A percentile compares a stretch with the other conserved stretches of the same genome.
These are phyloP conservation scores for Alternaria hordeiaustralica DNA, from an alignment of 2,329 filamentous ascomycete genomes.

Conservation along the genomic window DNA sequence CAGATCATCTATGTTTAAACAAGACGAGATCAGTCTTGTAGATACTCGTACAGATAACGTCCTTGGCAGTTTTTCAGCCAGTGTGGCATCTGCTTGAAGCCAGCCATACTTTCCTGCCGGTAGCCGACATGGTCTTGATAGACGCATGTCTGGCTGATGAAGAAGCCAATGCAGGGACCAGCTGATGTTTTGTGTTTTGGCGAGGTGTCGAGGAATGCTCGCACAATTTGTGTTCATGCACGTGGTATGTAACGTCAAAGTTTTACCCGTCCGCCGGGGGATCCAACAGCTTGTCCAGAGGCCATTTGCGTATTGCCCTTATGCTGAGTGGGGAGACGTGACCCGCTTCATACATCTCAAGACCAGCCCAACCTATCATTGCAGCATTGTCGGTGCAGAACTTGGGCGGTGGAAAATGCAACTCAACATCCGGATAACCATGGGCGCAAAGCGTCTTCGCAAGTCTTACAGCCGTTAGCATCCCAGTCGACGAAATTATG, in stretches of 20 bases:
- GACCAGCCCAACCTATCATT: slow-evolving; percentile 94
- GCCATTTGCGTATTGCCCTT: slow-evolving; percentile 47
- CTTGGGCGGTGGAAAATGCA: slow-evolving; percentile 76
- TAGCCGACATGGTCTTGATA: not conserved
- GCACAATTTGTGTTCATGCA: not conserved
- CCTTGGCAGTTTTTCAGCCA: not conserved
- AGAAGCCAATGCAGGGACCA: not conserved
- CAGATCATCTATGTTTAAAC: slow-evolving; percentile 5
- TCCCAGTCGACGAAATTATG: not conserved
- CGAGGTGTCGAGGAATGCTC: not conserved
- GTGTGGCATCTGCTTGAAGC: not conserved
- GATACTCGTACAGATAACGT: not conserved
- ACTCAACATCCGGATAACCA: slow-evolving; percentile 65
- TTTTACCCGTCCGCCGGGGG: slow-evolving; percentile 31
- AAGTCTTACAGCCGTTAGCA: slow-evolving; percentile 40
- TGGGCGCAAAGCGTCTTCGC: slow-evolving; percentile 68
- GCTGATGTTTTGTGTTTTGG: not conserved
- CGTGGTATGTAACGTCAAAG: not conserved
- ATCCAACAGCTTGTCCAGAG: slow-evolving; percentile 39
- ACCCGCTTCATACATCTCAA: slow-evolving; percentile 88
- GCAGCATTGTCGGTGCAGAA: slow-evolving; percentile 95
- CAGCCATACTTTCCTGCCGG: not conserved
- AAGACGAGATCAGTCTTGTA: not conserved
- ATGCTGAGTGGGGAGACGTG: slow-evolving; percentile 49
- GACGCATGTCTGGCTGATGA: not conserved